These are phyloP conservation scores for Calocybe cyanea DNA, from an alignment of 768 basidiomycete genomes.

Conservation along the genomic window DNA sequence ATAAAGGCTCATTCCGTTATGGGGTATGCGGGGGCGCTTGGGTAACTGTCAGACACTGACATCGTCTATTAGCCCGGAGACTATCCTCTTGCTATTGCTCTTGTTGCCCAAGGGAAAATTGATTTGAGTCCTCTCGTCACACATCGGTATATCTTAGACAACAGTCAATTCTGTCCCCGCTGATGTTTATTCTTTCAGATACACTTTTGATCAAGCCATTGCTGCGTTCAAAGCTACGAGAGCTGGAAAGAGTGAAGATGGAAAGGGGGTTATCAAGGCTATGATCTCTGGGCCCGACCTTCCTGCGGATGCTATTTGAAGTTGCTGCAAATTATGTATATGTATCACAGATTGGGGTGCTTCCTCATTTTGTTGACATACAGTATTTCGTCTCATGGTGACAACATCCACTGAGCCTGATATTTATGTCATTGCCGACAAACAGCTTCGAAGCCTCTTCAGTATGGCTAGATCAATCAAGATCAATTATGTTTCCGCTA, in stretches of 20 bases:
- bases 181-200: conserved; percentile 36
- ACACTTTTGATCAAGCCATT: conserved; percentile 71
- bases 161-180: neutral
- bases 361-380: too few species aligned
- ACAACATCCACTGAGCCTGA: too few species aligned
- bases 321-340: conserved; percentile 5
- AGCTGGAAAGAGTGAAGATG: conserved; percentile 78
- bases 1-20: conserved; percentile 93
- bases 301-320: conserved; percentile 29
- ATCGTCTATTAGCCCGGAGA: conserved; percentile 60
- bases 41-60: conserved; percentile 1
- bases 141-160: conserved; percentile 52
- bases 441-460: too few species aligned
- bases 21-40: conserved; percentile 43
- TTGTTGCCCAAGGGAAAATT: conserved; percentile 78
- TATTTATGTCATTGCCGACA: too few species aligned
- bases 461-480: too few species aligned
- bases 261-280: conserved; percentile 84
- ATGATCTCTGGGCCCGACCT: conserved; percentile 83
- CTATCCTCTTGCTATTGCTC: conserved; percentile 80
- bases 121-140: conserved; percentile 87
- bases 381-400: too few species aligned
- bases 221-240: conserved; percentile 81
- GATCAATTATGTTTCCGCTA: too few species aligned
- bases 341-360: too few species aligned